These are phyloP conservation scores for Lithospermum erythrorhizon DNA, from an alignment of 257 asterid genomes.

Conservation along the genomic window DNA sequence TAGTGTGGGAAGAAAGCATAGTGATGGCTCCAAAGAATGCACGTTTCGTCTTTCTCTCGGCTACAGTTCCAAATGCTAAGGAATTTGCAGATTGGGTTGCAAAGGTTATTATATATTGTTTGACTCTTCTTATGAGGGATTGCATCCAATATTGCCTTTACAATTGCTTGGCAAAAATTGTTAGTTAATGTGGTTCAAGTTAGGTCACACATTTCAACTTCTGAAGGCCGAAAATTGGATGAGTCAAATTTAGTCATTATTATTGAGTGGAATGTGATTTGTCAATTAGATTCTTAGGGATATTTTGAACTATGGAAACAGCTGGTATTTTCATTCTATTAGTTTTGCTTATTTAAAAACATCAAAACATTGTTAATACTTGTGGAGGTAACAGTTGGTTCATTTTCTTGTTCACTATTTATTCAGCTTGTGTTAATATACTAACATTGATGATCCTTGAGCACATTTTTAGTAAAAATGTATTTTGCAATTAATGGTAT, in stretches of 20 bases:
- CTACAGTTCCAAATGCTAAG: conserved; percentile 91
- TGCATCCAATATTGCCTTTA: too few relatives aligned
- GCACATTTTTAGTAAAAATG: too few relatives aligned
- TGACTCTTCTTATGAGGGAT: not conserved
- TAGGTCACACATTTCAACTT: too few relatives aligned
- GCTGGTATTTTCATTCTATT: too few relatives aligned
- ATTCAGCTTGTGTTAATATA: too few relatives aligned
- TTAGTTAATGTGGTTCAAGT: too few relatives aligned
- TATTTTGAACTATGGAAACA: not conserved
- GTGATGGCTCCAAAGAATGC: conserved; percentile 37
- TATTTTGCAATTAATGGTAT: conserved; percentile 2
- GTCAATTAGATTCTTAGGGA: not conserved
- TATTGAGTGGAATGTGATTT: not conserved
- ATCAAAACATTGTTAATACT: not conserved
- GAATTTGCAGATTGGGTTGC: conserved; percentile 99
- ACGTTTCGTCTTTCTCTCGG: conserved; percentile 82
- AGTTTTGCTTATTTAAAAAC: too few relatives aligned
- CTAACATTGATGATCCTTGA: too few relatives aligned
- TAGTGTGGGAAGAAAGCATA: conserved; percentile 82
- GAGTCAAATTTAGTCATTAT: not conserved
- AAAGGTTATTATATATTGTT: conserved; percentile 41
- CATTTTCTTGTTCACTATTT: not conserved
- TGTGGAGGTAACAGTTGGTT: too few relatives aligned
- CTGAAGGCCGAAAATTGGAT: too few relatives aligned
- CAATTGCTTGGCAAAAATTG: too few relatives aligned